Evolutionary conservation across 768 basidiomycete species (phyloP).

Genomic region (Phanerochaete sordida): DNA sequence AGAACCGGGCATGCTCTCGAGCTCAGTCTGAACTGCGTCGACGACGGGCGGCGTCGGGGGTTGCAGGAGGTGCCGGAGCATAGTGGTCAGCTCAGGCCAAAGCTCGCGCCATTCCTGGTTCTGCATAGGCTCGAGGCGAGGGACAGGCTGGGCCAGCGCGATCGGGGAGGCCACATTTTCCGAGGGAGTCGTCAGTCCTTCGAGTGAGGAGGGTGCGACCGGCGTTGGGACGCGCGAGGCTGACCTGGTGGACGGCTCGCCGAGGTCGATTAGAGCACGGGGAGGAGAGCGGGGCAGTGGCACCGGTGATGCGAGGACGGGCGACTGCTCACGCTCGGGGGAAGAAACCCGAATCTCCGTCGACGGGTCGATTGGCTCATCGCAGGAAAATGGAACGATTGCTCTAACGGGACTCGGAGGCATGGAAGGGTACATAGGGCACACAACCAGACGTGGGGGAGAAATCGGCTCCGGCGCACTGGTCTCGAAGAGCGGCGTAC

Average conservation of each 20-base stretch:
- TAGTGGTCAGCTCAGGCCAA: constrained; percentile 24
- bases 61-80: constrained; percentile 24
- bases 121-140: constrained; percentile 17
- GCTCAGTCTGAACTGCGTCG: not conserved
- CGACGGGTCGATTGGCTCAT: not conserved
- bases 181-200: constrained; percentile 18
- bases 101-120: constrained; percentile 24
- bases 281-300: not conserved
- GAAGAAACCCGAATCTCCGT: not conserved
- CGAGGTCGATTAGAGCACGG: constrained; percentile 14
- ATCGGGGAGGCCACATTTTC: not conserved
- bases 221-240: not conserved
- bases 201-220: not conserved
- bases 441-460: not conserved
- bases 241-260: constrained; percentile 1
- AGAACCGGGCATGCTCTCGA: not conserved
- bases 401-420: not conserved
- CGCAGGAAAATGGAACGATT: not conserved
- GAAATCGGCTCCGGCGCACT: not conserved
- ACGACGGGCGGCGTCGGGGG: constrained; percentile 12
- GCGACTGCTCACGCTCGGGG: not conserved
- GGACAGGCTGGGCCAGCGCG: constrained; percentile 14
- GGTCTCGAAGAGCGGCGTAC: not conserved
- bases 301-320: not conserved
- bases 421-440: not conserved